These are phyloP conservation scores for Ustilago tritici DNA, from an alignment of 1,284 basidiomycete genomes.

Conservation along the genomic window DNA sequence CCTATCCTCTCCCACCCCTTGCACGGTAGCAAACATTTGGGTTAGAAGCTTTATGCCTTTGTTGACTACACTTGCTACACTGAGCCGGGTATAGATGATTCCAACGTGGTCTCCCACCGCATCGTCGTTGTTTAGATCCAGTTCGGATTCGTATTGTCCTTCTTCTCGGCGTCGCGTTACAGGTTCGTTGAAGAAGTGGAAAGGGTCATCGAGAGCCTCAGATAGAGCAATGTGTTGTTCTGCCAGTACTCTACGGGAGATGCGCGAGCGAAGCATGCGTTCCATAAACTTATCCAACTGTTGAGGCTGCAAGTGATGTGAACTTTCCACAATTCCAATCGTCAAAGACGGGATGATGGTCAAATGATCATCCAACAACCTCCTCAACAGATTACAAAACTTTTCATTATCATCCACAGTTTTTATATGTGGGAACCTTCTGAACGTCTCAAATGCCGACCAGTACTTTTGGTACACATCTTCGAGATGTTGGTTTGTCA, in stretches of 20 bases:
- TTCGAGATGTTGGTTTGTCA: conserved; percentile 85
- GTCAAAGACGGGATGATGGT: conserved; percentile 57
- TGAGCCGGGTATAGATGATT: conserved; percentile 83
- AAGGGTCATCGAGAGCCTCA: conserved; percentile 71
- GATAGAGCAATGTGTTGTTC: conserved; percentile 90
- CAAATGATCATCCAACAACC: conserved; percentile 79
- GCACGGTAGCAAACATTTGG: conserved; percentile 74
- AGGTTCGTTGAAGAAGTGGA: conserved; percentile 60
- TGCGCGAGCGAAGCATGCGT: conserved; percentile 88
- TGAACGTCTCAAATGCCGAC: conserved; percentile 73
- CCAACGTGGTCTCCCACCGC: conserved; percentile 76
- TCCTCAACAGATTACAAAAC: conserved; percentile 80
- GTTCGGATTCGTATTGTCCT: conserved; percentile 8
- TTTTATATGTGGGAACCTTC: conserved; percentile 80
- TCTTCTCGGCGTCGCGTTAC: conserved; percentile 8
- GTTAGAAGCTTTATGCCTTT: conserved; percentile 79
- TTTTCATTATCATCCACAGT: conserved; percentile 80
- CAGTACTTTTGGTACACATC: conserved; percentile 80
- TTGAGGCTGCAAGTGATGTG: conserved; percentile 82
- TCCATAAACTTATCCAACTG: conserved; percentile 87
- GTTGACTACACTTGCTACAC: conserved; percentile 72
- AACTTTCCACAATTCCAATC: conserved; percentile 71
- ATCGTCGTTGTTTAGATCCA: conserved; percentile 9
- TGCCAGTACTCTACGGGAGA: conserved; percentile 86
- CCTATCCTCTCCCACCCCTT: conserved; percentile 69